These are phyloP conservation scores for Pleurotus platypus DNA, from an alignment of 768 basidiomycete species.

Conservation along the genomic window DNA sequence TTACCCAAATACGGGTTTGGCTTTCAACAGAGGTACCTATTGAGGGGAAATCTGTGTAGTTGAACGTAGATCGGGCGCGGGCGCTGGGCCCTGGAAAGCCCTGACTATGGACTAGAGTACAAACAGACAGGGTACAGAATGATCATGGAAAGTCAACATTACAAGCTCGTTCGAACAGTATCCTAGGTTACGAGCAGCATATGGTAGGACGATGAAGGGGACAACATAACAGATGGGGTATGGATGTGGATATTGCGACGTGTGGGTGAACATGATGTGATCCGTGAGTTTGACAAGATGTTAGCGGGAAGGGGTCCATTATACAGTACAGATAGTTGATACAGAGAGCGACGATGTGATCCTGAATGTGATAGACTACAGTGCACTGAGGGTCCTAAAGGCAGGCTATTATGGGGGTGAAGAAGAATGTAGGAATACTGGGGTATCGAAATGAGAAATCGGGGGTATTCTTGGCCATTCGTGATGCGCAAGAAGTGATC, in stretches of 20 bases:
- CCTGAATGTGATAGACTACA: slow-evolving; percentile 6
- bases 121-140: too few species aligned
- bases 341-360: not conserved
- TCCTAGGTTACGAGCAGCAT: slow-evolving; percentile 5
- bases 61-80: too few species aligned
- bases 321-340: not conserved
- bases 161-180: not conserved
- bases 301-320: not conserved
- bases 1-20: too few species aligned
- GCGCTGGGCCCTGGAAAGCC: too few species aligned
- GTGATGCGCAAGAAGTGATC: not conserved
- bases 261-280: not conserved
- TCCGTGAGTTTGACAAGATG: not conserved
- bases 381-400: slow-evolving; percentile 2
- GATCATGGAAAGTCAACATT: too few species aligned
- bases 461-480: slow-evolving; percentile 1
- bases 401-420: slow-evolving; percentile 1
- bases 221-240: not conserved
- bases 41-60: too few species aligned
- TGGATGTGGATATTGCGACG: not conserved
- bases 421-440: not conserved
- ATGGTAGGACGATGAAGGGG: not conserved
- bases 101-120: too few species aligned
- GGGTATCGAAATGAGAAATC: slow-evolving; percentile 6
- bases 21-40: too few species aligned